A percentile compares a stretch with the other conserved stretches of the same genome.
phyloP scores from a whole-genome alignment of 495 filamentous ascomycete genomes.

The Penicillium daleae region DNA sequence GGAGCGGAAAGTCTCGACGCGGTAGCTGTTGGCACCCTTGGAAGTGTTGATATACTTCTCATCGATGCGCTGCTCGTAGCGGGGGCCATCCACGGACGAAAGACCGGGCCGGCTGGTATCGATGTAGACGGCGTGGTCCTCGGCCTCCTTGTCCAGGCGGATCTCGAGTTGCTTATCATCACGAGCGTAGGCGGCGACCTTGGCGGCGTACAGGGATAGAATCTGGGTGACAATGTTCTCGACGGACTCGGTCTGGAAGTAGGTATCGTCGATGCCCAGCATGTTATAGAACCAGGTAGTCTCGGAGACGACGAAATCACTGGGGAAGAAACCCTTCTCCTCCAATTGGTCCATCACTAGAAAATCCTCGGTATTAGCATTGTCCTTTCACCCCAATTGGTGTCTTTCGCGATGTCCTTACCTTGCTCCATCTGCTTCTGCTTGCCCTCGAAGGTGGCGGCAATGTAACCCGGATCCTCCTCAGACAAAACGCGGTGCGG shows the following conservation, averaged over 20 bases:
- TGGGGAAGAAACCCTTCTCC: slow-evolving; percentile 83
- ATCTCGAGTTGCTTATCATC: slow-evolving; percentile 95
- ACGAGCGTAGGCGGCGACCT: slow-evolving; percentile 91
- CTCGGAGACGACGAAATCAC: slow-evolving; percentile 79
- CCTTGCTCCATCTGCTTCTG: slow-evolving; percentile 89
- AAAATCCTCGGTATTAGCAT: not conserved
- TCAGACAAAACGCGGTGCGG: slow-evolving; percentile 74
- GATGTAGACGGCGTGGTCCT: slow-evolving; percentile 97
- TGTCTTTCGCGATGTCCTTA: slow-evolving; percentile 41
- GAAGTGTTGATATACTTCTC: slow-evolving; percentile 86
- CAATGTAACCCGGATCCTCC: slow-evolving; percentile 92
- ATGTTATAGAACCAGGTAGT: slow-evolving; percentile 97
- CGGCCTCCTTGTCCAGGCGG: slow-evolving; percentile 89
- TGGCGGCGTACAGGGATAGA: slow-evolving; percentile 94
- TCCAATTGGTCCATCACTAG: slow-evolving; percentile 74
- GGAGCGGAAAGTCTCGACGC: slow-evolving; percentile 96
- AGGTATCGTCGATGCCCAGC: slow-evolving; percentile 97
- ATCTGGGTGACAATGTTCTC: slow-evolving; percentile 91
- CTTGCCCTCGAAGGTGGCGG: slow-evolving; percentile 94
- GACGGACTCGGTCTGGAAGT: slow-evolving; percentile 90
- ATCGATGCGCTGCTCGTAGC: slow-evolving; percentile 92
- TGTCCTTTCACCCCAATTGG: not conserved
- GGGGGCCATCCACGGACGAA: slow-evolving; percentile 72
- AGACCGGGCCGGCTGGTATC: slow-evolving; percentile 92
- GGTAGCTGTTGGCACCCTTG: slow-evolving; percentile 70